Percentiles rank a stretch among this genome's conserved stretches.
These are phyloP conservation scores for Centella asiatica DNA, from an alignment of 129 eudicot species.

Conservation along the genomic window DNA sequence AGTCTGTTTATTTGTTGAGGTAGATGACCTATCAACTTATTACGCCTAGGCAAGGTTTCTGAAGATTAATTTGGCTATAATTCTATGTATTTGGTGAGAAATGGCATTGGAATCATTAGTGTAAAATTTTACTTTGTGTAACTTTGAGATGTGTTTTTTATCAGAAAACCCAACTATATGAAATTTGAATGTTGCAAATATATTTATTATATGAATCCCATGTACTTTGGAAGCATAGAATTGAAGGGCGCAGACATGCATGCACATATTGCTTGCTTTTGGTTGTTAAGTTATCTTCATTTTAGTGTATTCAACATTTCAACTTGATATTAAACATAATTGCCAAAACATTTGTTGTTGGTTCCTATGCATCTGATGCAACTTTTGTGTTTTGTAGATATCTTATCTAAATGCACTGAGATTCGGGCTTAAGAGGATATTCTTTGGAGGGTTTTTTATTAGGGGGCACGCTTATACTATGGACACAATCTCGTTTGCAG, in stretches of 20 bases:
- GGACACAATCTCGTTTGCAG: constrained; percentile 98
- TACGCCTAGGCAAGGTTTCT: too few species aligned
- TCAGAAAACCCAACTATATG: not conserved
- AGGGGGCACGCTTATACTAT: constrained; percentile 98
- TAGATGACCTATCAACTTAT: too few species aligned
- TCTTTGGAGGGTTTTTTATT: constrained; percentile 96
- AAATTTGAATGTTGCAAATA: not conserved
- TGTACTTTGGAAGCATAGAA: not conserved
- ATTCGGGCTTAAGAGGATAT: constrained; percentile 88
- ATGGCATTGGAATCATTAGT: too few species aligned
- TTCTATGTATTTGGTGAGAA: too few species aligned
- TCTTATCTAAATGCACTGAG: constrained; percentile 89
- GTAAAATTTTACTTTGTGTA: too few species aligned
- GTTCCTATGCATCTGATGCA: constrained; percentile 11
- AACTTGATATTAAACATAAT: not conserved
- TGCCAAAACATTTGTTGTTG: not conserved
- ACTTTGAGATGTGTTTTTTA: not conserved
- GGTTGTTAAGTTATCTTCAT: constrained; percentile 1
- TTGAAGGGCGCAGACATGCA: too few species aligned
- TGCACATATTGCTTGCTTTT: not conserved
- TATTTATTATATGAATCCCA: not conserved
- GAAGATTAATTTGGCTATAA: too few species aligned
- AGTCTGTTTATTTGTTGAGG: too few species aligned
- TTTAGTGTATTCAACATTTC: not conserved
- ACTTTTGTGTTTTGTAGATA: constrained; percentile 42